phyloP scores from a whole-genome alignment of 83 land plant species.

The Larix sibirica region DNA sequence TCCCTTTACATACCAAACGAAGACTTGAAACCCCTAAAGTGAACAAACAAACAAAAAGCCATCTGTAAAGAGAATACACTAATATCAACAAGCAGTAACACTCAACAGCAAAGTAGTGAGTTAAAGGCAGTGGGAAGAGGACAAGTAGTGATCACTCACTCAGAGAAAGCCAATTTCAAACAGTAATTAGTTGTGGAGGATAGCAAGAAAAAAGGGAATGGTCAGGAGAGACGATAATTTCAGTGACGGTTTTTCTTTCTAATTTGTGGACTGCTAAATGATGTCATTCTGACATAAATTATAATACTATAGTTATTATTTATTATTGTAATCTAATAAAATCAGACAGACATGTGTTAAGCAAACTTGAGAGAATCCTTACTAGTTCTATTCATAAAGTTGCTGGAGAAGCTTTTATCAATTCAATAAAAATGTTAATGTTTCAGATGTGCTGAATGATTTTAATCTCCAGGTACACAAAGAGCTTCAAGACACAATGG shows the following conservation, averaged over 20 bases:
- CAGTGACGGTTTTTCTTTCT: neutral
- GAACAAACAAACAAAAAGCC: neutral
- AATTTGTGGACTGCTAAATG: neutral
- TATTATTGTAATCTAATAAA: neutral
- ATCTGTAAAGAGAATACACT: neutral
- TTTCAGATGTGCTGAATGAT: neutral
- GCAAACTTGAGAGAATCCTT: neutral
- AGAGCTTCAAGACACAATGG: constrained; percentile 69
- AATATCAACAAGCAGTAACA: neutral
- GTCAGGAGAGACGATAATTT: neutral
- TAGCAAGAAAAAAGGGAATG: neutral
- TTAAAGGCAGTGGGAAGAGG: neutral
- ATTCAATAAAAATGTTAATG: constrained; percentile 3
- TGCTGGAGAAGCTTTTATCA: neutral
- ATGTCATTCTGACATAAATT: neutral
- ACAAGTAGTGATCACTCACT: neutral
- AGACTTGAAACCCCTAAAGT: too few relatives aligned
- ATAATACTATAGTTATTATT: neutral
- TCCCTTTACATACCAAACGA: too few relatives aligned
- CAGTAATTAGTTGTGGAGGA: neutral
- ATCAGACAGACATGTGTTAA: neutral
- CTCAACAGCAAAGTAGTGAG: neutral
- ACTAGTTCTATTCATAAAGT: neutral
- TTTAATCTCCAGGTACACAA: constrained; percentile 58
- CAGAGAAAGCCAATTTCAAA: neutral